phyloP scores from a whole-genome alignment of 73 alveolate species.

The Paramecium caudatum region DNA sequence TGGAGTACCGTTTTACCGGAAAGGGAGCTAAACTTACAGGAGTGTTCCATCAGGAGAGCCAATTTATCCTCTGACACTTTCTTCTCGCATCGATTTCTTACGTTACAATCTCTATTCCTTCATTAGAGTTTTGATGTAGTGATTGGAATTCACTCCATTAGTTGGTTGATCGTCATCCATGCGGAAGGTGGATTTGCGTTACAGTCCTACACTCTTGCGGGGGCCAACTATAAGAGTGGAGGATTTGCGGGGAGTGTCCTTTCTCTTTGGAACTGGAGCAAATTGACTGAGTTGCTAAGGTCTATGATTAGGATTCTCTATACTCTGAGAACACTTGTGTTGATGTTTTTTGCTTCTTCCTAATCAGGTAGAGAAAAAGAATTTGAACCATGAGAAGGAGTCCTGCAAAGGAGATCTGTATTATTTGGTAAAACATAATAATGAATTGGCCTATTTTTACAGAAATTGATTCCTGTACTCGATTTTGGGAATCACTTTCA shows the following conservation, averaged over 20 bases:
- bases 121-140: not conserved
- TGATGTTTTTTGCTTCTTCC: not conserved
- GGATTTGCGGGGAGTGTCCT: not conserved
- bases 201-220: not conserved
- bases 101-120: not conserved
- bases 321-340: constrained; percentile 14
- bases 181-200: not conserved
- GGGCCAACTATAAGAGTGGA: not conserved
- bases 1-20: not conserved
- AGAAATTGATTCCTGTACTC: constrained; percentile 7
- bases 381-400: not conserved
- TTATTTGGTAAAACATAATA: constrained; percentile 24
- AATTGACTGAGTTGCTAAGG: not conserved
- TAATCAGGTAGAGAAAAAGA: not conserved
- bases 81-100: not conserved
- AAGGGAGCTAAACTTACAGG: not conserved
- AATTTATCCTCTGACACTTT: no score
- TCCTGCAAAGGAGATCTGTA: not conserved
- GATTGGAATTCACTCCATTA: not conserved
- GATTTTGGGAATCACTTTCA: constrained; percentile 33
- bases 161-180: not conserved
- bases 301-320: not conserved
- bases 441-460: constrained; percentile 51
- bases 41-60: not conserved
- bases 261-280: not conserved